phyloP scores from a whole-genome alignment of 768 basidiomycete species.

The Leccinum olivaceopallidum region DNA sequence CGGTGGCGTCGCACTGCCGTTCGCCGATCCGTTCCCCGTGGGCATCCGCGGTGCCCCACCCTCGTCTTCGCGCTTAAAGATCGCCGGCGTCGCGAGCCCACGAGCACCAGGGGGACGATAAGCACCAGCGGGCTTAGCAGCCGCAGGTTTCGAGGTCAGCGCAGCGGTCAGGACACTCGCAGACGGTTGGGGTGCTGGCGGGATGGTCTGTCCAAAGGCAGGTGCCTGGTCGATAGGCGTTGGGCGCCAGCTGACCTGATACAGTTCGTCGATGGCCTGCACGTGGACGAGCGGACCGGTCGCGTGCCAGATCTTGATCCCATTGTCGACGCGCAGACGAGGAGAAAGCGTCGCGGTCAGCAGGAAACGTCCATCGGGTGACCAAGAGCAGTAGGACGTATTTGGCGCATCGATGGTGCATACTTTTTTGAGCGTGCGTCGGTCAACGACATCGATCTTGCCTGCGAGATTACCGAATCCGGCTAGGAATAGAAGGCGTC shows the following conservation, averaged over 20 bases:
- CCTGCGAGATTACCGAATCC: conserved; percentile 38
- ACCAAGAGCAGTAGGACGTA: conserved; percentile 95
- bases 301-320: conserved; percentile 95
- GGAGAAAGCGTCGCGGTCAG: conserved; percentile 96
- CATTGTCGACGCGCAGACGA: conserved; percentile 94
- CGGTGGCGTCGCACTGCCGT: conserved; percentile 62
- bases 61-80: conserved; percentile 92
- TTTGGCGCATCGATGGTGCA: conserved; percentile 75
- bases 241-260: conserved; percentile 86
- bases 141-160: conserved; percentile 52
- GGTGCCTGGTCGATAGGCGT: conserved; percentile 61
- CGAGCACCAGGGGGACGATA: conserved; percentile 94
- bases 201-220: conserved; percentile 65
- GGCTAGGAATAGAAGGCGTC: conserved; percentile 54
- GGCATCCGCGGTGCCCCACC: conserved; percentile 62
- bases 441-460: conserved; percentile 68
- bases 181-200: conserved; percentile 60
- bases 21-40: conserved; percentile 35
- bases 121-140: conserved; percentile 75
- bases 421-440: conserved; percentile 72
- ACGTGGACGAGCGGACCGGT: conserved; percentile 84
- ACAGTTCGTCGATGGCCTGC: conserved; percentile 83
- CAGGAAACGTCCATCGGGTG: conserved; percentile 81
- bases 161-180: conserved; percentile 53
- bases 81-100: conserved; percentile 82